Conservation (phyloP, 345 rosid genomes). For the Syzygium aqueum region DNA sequence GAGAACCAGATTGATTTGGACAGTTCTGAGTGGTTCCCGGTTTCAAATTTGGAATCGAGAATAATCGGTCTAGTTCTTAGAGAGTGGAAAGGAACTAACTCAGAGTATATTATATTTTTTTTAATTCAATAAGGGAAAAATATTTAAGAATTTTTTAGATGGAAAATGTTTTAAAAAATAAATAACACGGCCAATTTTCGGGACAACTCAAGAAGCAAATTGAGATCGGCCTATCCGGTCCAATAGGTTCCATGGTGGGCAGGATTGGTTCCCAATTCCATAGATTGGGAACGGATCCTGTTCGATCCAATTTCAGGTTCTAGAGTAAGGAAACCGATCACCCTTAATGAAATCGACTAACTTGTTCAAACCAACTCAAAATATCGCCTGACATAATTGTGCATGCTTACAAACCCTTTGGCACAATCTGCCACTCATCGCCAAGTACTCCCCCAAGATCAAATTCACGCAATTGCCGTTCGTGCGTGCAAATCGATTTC, state of each 20-base stretch:
- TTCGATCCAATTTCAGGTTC: background rate
- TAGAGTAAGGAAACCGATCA: background rate
- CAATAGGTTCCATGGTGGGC: background rate
- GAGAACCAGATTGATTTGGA: too few relatives aligned
- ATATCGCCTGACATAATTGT: fast-evolving
- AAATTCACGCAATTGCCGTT: background rate
- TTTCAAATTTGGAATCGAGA: too few relatives aligned
- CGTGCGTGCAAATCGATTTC: background rate
- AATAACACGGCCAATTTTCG: too few relatives aligned
- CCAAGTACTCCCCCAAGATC: background rate
- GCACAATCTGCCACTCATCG: background rate
- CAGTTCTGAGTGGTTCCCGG: too few relatives aligned
- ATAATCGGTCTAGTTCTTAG: too few relatives aligned
- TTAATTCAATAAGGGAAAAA: too few relatives aligned
- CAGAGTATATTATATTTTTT: too few relatives aligned
- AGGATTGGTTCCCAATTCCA: background rate
- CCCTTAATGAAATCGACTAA: background rate
- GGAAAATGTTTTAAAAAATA: background rate
- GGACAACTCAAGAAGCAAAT: too few relatives aligned
- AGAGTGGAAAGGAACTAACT: too few relatives aligned
- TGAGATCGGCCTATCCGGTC: too few relatives aligned
- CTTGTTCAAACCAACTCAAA: background rate
- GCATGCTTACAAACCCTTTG: background rate
- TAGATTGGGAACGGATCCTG: background rate
- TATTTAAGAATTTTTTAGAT: too few relatives aligned